Percentiles rank a stretch among this genome's conserved stretches.
Conservation (phyloP, 768 basidiomycete species). For the Plicaturopsis crispa region DNA sequence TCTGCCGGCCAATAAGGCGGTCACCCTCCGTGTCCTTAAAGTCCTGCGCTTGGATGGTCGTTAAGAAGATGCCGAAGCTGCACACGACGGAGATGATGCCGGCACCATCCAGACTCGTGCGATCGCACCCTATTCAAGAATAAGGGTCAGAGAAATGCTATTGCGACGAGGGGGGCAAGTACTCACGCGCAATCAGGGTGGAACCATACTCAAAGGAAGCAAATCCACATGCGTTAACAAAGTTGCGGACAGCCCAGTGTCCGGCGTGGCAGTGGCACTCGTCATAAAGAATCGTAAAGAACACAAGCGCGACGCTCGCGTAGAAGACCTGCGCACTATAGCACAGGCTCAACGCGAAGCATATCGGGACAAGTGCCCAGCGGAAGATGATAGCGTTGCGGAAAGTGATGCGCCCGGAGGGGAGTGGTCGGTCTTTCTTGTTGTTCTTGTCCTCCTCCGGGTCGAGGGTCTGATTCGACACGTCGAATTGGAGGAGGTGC, state of each 20-base stretch:
- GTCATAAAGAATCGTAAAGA: slow-evolving; percentile 28
- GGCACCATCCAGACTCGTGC: slow-evolving; percentile 17
- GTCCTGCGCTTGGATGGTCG: slow-evolving; percentile 40
- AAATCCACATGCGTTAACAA: slow-evolving; percentile 30
- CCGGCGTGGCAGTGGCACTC: slow-evolving; percentile 26
- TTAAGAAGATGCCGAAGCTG: slow-evolving; percentile 30
- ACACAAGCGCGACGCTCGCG: slow-evolving; percentile 25
- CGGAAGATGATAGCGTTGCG: slow-evolving; percentile 25
- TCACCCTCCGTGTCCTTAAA: slow-evolving; percentile 40
- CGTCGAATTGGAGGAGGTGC: slow-evolving; percentile 34
- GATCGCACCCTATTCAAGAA: slow-evolving; percentile 14
- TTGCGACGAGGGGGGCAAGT: background rate
- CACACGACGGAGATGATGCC: slow-evolving; percentile 23
- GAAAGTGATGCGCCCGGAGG: slow-evolving; percentile 32
- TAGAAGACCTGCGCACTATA: slow-evolving; percentile 23
- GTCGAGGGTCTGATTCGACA: slow-evolving; percentile 36
- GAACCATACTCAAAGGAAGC: slow-evolving; percentile 29
- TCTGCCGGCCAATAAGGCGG: slow-evolving; percentile 26
- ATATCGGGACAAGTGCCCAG: slow-evolving; percentile 26
- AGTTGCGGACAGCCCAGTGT: slow-evolving; percentile 30
- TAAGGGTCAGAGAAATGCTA: background rate
- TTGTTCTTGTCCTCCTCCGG: slow-evolving; percentile 36
- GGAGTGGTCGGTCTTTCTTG: slow-evolving; percentile 37
- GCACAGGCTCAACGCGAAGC: slow-evolving; percentile 23
- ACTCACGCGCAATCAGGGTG: slow-evolving; percentile 27